These are phyloP conservation scores for Albophoma yamanashiensis DNA, from an alignment of 2,329 filamentous ascomycete species.

Conservation along the genomic window DNA sequence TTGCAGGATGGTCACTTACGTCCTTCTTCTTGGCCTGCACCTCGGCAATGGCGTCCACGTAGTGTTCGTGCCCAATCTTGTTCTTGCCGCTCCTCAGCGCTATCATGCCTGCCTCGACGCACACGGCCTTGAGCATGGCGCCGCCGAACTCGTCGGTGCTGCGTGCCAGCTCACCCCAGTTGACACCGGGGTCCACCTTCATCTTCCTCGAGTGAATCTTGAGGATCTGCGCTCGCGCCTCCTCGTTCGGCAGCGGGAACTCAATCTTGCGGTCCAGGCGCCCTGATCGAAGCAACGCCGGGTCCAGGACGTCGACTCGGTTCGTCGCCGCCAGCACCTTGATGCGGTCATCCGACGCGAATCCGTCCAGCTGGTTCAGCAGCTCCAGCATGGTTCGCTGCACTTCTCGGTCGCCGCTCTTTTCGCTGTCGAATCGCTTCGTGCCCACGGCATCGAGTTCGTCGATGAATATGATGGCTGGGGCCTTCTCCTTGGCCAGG, in stretches of 20 bases:
- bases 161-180: constrained; percentile 90
- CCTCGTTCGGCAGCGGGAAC: constrained; percentile 95
- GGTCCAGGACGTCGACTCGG: constrained; percentile 87
- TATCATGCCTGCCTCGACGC: constrained; percentile 99
- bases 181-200: constrained; percentile 86
- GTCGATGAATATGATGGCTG: constrained; percentile 98
- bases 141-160: constrained; percentile 98
- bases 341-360: constrained; percentile 92
- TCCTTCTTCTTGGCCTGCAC: constrained; percentile 96
- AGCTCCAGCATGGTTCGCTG: constrained; percentile 98
- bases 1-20: constrained; percentile 30
- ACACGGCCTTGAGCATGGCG: constrained; percentile 95
- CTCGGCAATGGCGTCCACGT: constrained; percentile 95
- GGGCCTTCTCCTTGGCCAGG: constrained; percentile 95
- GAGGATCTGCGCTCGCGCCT: constrained; percentile 91
- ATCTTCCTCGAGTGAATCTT: constrained; percentile 98
- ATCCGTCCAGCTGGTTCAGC: constrained; percentile 95
- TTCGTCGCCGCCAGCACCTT: constrained; percentile 95
- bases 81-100: constrained; percentile 86
- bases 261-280: constrained; percentile 96
- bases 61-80: constrained; percentile 97
- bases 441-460: constrained; percentile 97
- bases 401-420: constrained; percentile 94
- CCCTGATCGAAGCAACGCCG: constrained; percentile 80
- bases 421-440: constrained; percentile 97